Base-by-base conservation (phyloP, 2,329 filamentous ascomycete species). In the Fonsecaea nubica region DNA sequence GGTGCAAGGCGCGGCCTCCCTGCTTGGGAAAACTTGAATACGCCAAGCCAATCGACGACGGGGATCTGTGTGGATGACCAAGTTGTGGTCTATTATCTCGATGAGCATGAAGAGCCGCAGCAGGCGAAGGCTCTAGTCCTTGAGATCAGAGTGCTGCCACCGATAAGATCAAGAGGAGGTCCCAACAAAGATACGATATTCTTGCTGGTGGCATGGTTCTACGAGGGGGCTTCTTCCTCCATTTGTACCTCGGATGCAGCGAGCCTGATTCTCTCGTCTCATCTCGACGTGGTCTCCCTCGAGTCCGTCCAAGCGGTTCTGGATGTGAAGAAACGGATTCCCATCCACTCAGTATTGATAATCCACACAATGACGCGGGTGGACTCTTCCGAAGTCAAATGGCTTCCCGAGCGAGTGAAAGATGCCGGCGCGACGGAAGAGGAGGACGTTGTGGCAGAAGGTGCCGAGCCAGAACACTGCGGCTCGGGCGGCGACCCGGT, bases 121-220 rank as follows among this genome's bases (percentile, higher is more conserved):
- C 3, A 21, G 18, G 18, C 18, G 18, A 10, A 9, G 18, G 45
- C 45, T 12, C 45, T 50, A 12, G 21, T 50, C 45, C 18, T 50
- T 3, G 18, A 25, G 8, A 25, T 50, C 18, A 50, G 45, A 50
- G 18, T 12, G 10, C 18, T 50, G n/a, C 18, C 18, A 18, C 1
- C 40, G 21, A 4, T 12, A 50, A 4, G 21, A 9, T 15, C 15
- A 7, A 21, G 6, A 7, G 40, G 13, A 40, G 6, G n/a, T 25
- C 25, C 25, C n/a, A 45, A 18, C 15, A 25, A 50, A 25, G 4
- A 9, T 5, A 25, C 12, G 18, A 50, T 21, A 4, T 10, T 50
- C 7, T 50, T 50, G n/a, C 18, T 50, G 18, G 45, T 50, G 45
- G 45, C 45, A 42, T 50, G 45, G 45, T 50, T 50, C 45, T 25